Evolutionary conservation across 352 stramenopile genomes (phyloP), one percentile per base, ranked within the genome.

Genomic region (Albugo laibachii): DNA sequence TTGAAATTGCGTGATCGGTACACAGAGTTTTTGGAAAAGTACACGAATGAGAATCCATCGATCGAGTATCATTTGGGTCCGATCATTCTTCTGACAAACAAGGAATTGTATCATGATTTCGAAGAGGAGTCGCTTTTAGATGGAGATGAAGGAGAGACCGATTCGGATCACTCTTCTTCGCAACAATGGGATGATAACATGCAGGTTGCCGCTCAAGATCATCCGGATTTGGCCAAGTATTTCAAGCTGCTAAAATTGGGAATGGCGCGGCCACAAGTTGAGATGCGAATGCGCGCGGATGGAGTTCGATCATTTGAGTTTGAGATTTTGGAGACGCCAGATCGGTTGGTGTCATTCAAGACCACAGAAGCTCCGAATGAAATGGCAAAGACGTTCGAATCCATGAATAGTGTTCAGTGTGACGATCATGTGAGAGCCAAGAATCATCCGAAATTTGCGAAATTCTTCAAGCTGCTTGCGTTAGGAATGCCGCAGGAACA

Each of bases 221-320:
- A 87, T 21, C 71, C 71, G 1, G 69, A 81, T 5, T 47, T 83
- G 18, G 35, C 63, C 21, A 87, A 87, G 50, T 84, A 80, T 51
- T 84, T 87, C 42, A 83, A 83, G 47, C 53, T 85, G n/a, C 51
- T 87, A 12, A 75, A 78, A 24, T 83, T 84, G 71, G 71, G 71
- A 11, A 84, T 84, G 71, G 67, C 74, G 13, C 56, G 77, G 16
- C 47, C 65, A 20, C 71, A 87, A 36, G 67, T 87, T 2, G 57
- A 73, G 51, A 44, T 77, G 13, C 80, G 83, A 42, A 81, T 87
- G 71, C 62, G 64, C 15, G 68, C 49, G n/a, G 74, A 86, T 44
- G 16, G 20, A 10, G n/a, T 73, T 12, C 60, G 56, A 24, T 54
- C 51, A 0, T 78, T 80, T 41, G 65, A 81, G 40, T 57, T 54